Conservation (phyloP, 306 rosid species). For the Rosa persica region DNA sequence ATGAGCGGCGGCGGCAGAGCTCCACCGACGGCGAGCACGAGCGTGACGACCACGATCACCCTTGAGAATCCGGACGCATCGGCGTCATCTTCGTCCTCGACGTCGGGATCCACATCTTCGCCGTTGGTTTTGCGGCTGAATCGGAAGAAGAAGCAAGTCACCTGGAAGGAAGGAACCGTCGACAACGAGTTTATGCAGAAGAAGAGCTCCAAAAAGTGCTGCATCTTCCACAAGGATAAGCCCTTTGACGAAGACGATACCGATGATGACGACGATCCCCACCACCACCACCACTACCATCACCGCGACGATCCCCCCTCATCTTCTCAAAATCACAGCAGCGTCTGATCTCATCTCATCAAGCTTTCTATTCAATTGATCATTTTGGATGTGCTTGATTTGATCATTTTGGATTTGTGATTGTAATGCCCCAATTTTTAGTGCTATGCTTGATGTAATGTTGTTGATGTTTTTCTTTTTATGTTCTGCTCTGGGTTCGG, state of each 20-base stretch:
- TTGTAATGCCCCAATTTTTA: neutral
- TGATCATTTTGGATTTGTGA: neutral
- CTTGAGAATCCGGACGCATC: slow-evolving; percentile 37
- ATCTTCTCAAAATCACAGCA: slow-evolving; percentile 4
- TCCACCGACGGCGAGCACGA: slow-evolving; percentile 1
- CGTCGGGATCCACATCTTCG: slow-evolving; percentile 34
- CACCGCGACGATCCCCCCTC: slow-evolving; percentile 16
- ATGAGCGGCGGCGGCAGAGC: slow-evolving; percentile 20
- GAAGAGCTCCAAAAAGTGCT: slow-evolving; percentile 95
- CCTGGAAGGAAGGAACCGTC: slow-evolving; percentile 91
- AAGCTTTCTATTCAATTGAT: neutral
- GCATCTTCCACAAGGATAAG: slow-evolving; percentile 85
- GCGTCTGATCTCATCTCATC: neutral
- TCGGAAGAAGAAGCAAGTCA: slow-evolving; percentile 81
- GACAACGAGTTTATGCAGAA: slow-evolving; percentile 97
- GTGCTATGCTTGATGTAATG: neutral
- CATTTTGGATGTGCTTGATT: neutral
- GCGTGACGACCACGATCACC: slow-evolving; percentile 52
- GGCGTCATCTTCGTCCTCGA: slow-evolving; percentile 36
- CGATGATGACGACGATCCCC: slow-evolving; percentile 52
- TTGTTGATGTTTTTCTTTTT: neutral
- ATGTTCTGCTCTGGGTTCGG: neutral
- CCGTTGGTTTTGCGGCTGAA: slow-evolving; percentile 66
- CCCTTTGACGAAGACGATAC: slow-evolving; percentile 89
- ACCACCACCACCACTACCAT: slow-evolving; percentile 27